phyloP scores from a whole-genome alignment of 139 green algal species.

The Chlorella sp. region DNA sequence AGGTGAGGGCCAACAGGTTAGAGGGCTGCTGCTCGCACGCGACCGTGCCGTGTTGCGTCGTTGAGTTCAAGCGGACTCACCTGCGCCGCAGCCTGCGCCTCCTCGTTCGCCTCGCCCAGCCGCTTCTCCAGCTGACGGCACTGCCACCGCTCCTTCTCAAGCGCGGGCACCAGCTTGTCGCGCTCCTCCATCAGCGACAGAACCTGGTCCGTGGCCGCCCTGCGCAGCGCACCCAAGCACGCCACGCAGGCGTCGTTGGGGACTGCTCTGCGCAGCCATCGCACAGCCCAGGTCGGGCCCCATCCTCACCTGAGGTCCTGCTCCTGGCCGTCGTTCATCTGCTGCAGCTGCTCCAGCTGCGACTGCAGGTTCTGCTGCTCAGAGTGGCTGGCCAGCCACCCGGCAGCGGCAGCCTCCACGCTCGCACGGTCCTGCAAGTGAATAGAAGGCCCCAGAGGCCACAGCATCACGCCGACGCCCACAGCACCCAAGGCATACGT shows the following conservation, averaged over 20 bases:
- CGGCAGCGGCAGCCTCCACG: not conserved
- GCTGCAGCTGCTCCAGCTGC: not conserved
- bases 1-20: too few species aligned
- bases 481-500: too few species aligned
- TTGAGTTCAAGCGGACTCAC: too few species aligned
- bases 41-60: too few species aligned
- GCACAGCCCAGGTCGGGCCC: too few species aligned
- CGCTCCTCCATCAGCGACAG: constrained; percentile 15
- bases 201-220: constrained; percentile 9
- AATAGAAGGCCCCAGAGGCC: too few species aligned
- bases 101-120: constrained; percentile 23
- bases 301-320: not conserved
- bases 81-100: not conserved
- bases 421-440: not conserved
- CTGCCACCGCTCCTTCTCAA: constrained; percentile 47
- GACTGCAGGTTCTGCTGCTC: not conserved
- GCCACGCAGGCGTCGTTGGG: too few species aligned
- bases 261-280: too few species aligned
- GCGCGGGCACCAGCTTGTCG: constrained; percentile 21
- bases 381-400: not conserved
- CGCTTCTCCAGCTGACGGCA: constrained; percentile 38
- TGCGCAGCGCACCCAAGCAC: too few species aligned
- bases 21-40: too few species aligned
- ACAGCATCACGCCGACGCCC: too few species aligned
- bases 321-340: not conserved